phyloP scores from a whole-genome alignment of 345 rosid species.

The Laguncularia racemosa region DNA sequence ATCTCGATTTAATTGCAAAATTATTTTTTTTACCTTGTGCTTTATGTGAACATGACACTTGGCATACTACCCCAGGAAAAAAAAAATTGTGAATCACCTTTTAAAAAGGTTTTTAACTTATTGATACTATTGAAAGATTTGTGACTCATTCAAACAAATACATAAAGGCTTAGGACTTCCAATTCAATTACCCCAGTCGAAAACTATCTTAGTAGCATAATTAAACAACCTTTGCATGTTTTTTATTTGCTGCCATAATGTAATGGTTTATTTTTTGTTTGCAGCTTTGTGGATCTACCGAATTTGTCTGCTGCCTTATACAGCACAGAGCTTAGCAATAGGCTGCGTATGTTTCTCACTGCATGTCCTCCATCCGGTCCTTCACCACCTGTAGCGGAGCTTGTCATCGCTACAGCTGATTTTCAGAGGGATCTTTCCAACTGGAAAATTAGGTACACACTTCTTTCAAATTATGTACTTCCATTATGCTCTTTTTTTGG shows the following conservation, averaged over 20 bases:
- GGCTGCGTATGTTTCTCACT: slow-evolving; percentile 81
- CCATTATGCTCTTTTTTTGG: slow-evolving; percentile 1
- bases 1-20: too few species aligned
- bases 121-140: too few species aligned
- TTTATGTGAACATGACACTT: too few species aligned
- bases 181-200: too few species aligned
- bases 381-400: slow-evolving; percentile 80
- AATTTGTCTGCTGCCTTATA: slow-evolving; percentile 80
- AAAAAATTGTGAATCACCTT: too few species aligned
- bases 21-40: too few species aligned
- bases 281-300: slow-evolving; percentile 93
- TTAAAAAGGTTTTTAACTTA: too few species aligned
- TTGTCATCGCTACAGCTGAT: slow-evolving; percentile 89
- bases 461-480: slow-evolving; percentile 5
- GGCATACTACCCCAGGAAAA: too few species aligned
- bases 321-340: slow-evolving; percentile 81
- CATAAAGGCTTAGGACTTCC: too few species aligned
- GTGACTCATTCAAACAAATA: too few species aligned
- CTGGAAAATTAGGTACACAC: slow-evolving; percentile 66
- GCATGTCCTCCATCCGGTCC: slow-evolving; percentile 98
- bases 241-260: slow-evolving; percentile 5
- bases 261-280: slow-evolving; percentile 16
- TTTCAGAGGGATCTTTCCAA: slow-evolving; percentile 85
- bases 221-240: slow-evolving; percentile 10
- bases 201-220: not conserved